These are phyloP conservation scores for Xylariaceae sp. DNA, from an alignment of 2,329 filamentous ascomycete species.

Conservation along the genomic window DNA sequence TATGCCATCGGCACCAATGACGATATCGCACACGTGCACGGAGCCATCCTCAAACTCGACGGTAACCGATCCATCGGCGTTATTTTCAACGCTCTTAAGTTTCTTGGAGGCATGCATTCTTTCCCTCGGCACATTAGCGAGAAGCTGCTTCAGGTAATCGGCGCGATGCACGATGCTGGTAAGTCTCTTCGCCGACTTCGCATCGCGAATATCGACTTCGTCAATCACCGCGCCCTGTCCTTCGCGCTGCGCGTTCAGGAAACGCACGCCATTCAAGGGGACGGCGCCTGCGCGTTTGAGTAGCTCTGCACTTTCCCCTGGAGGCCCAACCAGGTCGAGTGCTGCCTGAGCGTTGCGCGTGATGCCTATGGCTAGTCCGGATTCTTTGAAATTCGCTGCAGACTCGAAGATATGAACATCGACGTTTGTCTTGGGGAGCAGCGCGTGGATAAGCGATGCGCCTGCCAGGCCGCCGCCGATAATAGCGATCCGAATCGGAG, in stretches of 20 bases:
- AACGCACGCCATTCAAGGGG: constrained; percentile 15
- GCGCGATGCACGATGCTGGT: constrained; percentile 18
- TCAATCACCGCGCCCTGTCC: constrained; percentile 7
- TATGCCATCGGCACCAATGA: constrained; percentile 38
- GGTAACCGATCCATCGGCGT: constrained; percentile 1
- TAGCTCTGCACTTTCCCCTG: constrained; percentile 1
- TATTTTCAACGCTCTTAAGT: constrained; percentile 11
- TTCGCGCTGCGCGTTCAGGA: constrained; percentile 18
- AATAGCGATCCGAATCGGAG: constrained; percentile 3
- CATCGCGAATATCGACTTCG: constrained; percentile 5
- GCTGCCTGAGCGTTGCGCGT: constrained; percentile 18
- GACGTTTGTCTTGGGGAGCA: constrained; percentile 2
- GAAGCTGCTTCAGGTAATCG: constrained; percentile 15
- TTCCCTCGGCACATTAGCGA: constrained; percentile 10
- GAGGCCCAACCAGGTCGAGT: constrained; percentile 15
- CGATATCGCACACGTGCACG: constrained; percentile 29
- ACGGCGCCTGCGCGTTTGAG: constrained; percentile 19
- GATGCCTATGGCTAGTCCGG: constrained; percentile 17
- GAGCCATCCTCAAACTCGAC: constrained; percentile 17
- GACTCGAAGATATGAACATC: constrained; percentile 13
- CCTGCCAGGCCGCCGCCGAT: constrained; percentile 7
- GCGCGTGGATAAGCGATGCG: constrained; percentile 5
- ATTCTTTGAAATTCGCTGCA: constrained; percentile 1
- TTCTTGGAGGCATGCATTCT: constrained; percentile 22
- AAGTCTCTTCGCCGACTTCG: constrained; percentile 1